Evolutionary conservation across 345 rosid species (phyloP).

Genomic region (Eucalyptus regnans): DNA sequence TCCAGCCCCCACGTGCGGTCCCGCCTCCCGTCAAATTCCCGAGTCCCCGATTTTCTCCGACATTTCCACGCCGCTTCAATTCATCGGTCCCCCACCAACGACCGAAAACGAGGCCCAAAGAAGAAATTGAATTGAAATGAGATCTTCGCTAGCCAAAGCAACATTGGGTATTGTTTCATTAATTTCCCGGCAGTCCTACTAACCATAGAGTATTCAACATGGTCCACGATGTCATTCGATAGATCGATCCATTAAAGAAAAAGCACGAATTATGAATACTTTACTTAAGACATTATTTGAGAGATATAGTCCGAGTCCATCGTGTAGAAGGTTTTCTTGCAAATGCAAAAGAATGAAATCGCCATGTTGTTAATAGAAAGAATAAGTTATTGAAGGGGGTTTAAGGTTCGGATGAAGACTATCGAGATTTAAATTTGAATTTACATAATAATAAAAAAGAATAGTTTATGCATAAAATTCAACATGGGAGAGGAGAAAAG

Average conservation of each 20-base stretch:
- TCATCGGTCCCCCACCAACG: background rate
- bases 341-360: background rate
- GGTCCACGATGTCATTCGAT: background rate
- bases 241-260: fast-evolving
- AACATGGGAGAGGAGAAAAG: fast-evolving
- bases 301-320: background rate
- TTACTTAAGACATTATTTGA: too few relatives aligned
- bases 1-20: constrained; percentile 22
- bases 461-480: fast-evolving
- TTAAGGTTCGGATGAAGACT: background rate
- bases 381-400: background rate
- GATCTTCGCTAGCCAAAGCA: background rate
- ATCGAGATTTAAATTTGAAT: background rate
- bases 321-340: fast-evolving
- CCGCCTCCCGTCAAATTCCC: background rate
- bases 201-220: background rate
- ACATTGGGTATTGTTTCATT: background rate
- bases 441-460: background rate
- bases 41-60: background rate
- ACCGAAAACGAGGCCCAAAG: background rate
- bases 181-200: background rate
- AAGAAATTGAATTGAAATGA: background rate
- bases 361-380: fast-evolving
- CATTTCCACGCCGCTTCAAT: background rate
- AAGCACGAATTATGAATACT: too few relatives aligned